These are phyloP conservation scores for Xylaria polymorpha DNA, from an alignment of 2,329 filamentous ascomycete species.

Conservation along the genomic window DNA sequence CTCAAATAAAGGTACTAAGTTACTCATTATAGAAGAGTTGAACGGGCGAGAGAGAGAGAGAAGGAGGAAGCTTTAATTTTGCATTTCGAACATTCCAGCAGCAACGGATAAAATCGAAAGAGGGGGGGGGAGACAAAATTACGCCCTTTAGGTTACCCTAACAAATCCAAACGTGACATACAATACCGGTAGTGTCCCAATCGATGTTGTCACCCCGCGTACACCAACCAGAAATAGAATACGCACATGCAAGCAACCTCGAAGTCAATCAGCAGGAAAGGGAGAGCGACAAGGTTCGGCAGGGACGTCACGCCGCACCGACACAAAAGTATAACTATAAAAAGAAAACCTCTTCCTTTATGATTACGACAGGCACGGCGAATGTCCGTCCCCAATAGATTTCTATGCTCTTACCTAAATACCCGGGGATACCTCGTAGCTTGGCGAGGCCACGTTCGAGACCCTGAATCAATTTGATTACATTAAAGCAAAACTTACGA, in stretches of 20 bases:
- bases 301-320: neutral
- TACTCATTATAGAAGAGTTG: neutral
- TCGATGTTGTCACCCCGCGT: neutral
- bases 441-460: slow-evolving; percentile 6
- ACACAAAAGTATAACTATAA: neutral
- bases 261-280: neutral
- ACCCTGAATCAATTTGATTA: neutral
- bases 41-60: too few relatives aligned
- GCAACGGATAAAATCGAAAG: neutral
- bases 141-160: neutral
- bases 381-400: neutral
- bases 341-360: neutral
- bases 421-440: neutral
- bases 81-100: neutral
- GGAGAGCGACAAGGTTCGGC: neutral
- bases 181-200: neutral
- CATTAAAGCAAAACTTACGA: neutral
- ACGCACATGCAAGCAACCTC: too few relatives aligned
- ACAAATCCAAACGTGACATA: neutral
- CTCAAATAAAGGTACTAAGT: too few relatives aligned
- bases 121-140: neutral
- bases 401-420: slow-evolving; percentile 10
- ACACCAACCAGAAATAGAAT: neutral
- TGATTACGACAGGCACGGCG: too few relatives aligned
- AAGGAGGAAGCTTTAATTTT: neutral